A percentile compares a stretch with the other conserved stretches of the same genome.
Evolutionary conservation across 306 rosid species (phyloP).

Genomic region (Datisca glomerata): DNA sequence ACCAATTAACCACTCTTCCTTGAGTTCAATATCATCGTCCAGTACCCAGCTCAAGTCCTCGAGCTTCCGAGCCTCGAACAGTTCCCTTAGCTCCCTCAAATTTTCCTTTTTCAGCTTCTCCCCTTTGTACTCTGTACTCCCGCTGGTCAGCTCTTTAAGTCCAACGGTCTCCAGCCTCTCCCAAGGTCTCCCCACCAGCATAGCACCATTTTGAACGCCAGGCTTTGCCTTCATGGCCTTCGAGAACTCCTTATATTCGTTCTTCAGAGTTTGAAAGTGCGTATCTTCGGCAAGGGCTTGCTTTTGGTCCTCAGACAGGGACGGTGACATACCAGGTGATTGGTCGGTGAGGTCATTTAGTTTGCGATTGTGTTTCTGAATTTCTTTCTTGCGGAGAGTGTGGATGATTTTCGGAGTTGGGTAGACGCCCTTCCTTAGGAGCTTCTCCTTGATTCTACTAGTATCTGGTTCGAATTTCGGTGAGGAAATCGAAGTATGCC

Average conservation of each 20-base stretch:
- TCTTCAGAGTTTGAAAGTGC: constrained; percentile 36
- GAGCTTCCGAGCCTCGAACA: constrained; percentile 50
- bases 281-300: constrained; percentile 36
- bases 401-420: constrained; percentile 76
- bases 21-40: constrained; percentile 54
- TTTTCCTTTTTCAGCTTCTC: constrained; percentile 56
- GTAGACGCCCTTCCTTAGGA: constrained; percentile 35
- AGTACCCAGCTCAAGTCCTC: constrained; percentile 64
- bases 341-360: constrained; percentile 22
- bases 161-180: constrained; percentile 34
- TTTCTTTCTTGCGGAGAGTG: constrained; percentile 68
- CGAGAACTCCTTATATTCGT: constrained; percentile 44
- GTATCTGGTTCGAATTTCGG: constrained; percentile 55
- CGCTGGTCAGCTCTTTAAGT: constrained; percentile 29
- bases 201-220: constrained; percentile 6
- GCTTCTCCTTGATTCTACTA: constrained; percentile 39
- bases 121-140: constrained; percentile 21
- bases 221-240: constrained; percentile 25
- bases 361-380: constrained; percentile 68
- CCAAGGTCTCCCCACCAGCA: constrained; percentile 71
- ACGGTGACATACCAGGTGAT: constrained; percentile 16
- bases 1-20: constrained; percentile 29
- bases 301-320: constrained; percentile 29
- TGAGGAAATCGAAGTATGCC: constrained; percentile 11
- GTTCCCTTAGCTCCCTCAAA: constrained; percentile 39